A percentile compares a stretch with the other conserved stretches of the same genome.
Conservation (phyloP, 371 early-diverging fungal genomes). For the Mortierella sp. region DNA sequence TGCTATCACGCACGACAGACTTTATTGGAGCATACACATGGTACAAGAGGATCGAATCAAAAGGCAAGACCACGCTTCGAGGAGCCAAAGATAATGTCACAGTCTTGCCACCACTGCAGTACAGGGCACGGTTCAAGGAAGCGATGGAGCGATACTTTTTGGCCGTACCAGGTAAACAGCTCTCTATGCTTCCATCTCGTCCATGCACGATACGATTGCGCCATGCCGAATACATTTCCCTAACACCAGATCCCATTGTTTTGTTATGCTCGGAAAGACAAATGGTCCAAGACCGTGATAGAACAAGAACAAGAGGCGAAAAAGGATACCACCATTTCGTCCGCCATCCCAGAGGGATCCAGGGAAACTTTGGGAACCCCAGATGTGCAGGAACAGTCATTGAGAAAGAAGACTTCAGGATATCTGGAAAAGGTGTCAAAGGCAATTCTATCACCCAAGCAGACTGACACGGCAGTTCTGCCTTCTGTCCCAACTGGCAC, state of each 20-base stretch:
- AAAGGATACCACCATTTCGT: constrained; percentile 8
- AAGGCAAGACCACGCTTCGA: constrained; percentile 86
- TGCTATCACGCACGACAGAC: constrained; percentile 58
- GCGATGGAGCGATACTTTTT: constrained; percentile 89
- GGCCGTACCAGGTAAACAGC: constrained; percentile 74
- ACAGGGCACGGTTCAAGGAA: constrained; percentile 85
- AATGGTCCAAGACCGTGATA: constrained; percentile 44
- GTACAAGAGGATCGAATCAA: constrained; percentile 93
- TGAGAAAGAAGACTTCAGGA: constrained; percentile 35
- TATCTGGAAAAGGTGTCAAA: constrained; percentile 51
- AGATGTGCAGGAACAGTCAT: constrained; percentile 11
- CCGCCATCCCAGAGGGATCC: constrained; percentile 21
- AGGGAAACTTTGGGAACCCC: constrained; percentile 13
- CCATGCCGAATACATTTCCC: background rate
- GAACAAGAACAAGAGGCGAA: constrained; percentile 26
- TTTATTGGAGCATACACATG: constrained; percentile 95
- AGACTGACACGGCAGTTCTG: background rate
- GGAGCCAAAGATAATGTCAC: constrained; percentile 82
- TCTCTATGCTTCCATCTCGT: constrained; percentile 1
- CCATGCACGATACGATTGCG: background rate
- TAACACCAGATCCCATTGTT: background rate
- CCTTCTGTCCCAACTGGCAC: background rate
- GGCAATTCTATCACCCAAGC: constrained; percentile 21
- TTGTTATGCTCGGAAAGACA: constrained; percentile 22
- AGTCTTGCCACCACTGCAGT: constrained; percentile 90